phyloP scores from a whole-genome alignment of 306 rosid genomes.

The Vachellia pachyceras region DNA sequence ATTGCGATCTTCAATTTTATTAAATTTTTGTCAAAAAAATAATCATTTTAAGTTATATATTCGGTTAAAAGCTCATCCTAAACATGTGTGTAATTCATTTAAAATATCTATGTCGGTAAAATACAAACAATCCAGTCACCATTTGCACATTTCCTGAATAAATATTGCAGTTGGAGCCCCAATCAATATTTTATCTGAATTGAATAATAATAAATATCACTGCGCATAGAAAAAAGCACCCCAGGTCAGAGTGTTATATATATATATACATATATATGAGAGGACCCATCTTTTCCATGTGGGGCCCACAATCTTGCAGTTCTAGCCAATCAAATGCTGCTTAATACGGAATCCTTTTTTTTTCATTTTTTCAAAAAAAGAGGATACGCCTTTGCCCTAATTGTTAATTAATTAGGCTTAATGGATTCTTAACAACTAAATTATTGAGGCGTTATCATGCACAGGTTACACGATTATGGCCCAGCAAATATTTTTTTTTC shows the following conservation, averaged over 20 bases:
- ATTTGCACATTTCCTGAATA: background rate
- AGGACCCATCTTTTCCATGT: background rate
- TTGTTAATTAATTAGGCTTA: slow-evolving; percentile 23
- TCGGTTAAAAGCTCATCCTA: too few relatives aligned
- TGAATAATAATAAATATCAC: background rate
- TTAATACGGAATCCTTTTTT: slow-evolving; percentile 36
- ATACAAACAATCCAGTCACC: too few relatives aligned
- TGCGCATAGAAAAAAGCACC: background rate
- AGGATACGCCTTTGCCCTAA: background rate
- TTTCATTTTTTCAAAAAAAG: too few relatives aligned
- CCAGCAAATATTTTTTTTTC: background rate
- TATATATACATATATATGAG: too few relatives aligned
- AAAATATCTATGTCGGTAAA: too few relatives aligned
- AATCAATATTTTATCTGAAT: background rate
- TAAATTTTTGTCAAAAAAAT: too few relatives aligned
- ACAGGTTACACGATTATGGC: background rate
- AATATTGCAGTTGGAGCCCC: background rate
- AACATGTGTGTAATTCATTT: too few relatives aligned
- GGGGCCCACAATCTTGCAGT: slow-evolving; percentile 55
- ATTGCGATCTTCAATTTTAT: too few relatives aligned
- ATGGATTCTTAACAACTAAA: slow-evolving; percentile 33
- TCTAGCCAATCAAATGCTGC: slow-evolving; percentile 41
- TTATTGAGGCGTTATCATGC: slow-evolving; percentile 25
- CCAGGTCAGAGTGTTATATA: too few relatives aligned
- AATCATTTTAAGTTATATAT: too few relatives aligned